phyloP scores from a whole-genome alignment of 1,284 basidiomycete species.

The Pyrrhoderma noxium region DNA sequence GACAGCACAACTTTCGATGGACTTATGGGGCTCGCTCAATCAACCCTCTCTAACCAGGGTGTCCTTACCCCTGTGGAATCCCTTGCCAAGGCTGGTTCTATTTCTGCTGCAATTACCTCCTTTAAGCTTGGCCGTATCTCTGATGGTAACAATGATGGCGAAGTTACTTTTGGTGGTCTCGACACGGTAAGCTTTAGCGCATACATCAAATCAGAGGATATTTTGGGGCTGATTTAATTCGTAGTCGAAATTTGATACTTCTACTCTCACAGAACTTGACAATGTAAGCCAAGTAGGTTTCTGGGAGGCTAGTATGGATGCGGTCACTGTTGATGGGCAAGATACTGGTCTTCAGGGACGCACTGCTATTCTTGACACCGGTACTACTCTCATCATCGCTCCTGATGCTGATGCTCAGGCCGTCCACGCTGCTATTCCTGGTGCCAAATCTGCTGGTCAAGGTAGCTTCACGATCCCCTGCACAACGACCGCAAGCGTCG shows the following conservation, averaged over 20 bases:
- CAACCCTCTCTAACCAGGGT: constrained; percentile 59
- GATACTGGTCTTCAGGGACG: constrained; percentile 49
- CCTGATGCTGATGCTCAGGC: constrained; percentile 53
- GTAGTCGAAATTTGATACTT: constrained; percentile 45
- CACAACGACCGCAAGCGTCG: constrained; percentile 55
- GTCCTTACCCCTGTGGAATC: constrained; percentile 70
- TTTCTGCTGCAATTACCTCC: constrained; percentile 66
- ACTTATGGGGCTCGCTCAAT: constrained; percentile 77
- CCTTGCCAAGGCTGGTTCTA: constrained; percentile 52
- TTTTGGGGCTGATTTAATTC: no score
- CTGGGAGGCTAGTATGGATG: constrained; percentile 67
- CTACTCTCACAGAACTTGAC: constrained; percentile 46
- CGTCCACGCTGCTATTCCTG: constrained; percentile 53
- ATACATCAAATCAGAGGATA: no score
- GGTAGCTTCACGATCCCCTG: constrained; percentile 77
- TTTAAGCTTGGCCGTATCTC: constrained; percentile 75
- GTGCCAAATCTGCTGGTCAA: constrained; percentile 51
- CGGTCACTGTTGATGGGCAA: constrained; percentile 49
- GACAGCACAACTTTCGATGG: constrained; percentile 63
- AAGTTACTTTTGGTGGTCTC: constrained; percentile 76
- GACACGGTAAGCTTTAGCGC: constrained; percentile 44
- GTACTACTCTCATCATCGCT: constrained; percentile 62
- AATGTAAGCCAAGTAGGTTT: constrained; percentile 65
- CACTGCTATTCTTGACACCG: constrained; percentile 74
- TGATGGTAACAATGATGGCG: constrained; percentile 70